Base-by-base conservation (phyloP, 805 yeast species). In the Teunomyces kruisii region DNA sequence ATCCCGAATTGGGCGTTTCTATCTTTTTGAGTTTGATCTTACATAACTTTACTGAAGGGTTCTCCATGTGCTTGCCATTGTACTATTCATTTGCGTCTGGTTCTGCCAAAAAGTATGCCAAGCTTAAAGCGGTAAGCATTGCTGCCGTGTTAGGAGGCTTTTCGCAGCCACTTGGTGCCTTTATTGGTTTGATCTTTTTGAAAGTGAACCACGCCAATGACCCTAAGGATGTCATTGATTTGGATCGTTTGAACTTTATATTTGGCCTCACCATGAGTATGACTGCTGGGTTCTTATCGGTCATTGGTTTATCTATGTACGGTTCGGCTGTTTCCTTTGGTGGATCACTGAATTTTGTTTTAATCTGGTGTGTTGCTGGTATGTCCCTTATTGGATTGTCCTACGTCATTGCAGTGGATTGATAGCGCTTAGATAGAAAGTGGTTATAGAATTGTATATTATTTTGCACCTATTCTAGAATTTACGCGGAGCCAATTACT, bases 1-100 rank as follows among this genome's bases (percentile, higher is more conserved):
- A 75, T 47, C 70, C 72, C 4, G 65, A 74, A 27, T 66, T 90
- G 22, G 97, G 98, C 0, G 55, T 89, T 15, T 76, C 88, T 12
- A 88, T 92, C 9, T 91, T 94, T 57, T 62, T 91, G 15, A 89
- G 97, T 39, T 74, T 92, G 58, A 80, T 90, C 9, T 79, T 94
- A 24, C 99, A 92, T 67, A 94, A 94, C 63, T 84, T 89, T 53
- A 84, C 91, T 16, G 99, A 92, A 62, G 99, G 98, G 0, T 90
- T 94, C 61, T 81, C 94, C 12, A 91, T 92, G 87, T 88, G 96
- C 10, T 72, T 91, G 38, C 98, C 98, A 0, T 70, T 92, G 27
- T 94, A 85, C 59, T 78, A 91, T 42, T 88, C 95, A 7, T 72
- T 92, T 50, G 47, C 59, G 1, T 56, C 59, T 3, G 46, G 56